Percentiles rank a stretch among this genome's conserved stretches.
Evolutionary conservation across 495 filamentous ascomycete genomes (phyloP).

Genomic region (Daldinia caldariorum): DNA sequence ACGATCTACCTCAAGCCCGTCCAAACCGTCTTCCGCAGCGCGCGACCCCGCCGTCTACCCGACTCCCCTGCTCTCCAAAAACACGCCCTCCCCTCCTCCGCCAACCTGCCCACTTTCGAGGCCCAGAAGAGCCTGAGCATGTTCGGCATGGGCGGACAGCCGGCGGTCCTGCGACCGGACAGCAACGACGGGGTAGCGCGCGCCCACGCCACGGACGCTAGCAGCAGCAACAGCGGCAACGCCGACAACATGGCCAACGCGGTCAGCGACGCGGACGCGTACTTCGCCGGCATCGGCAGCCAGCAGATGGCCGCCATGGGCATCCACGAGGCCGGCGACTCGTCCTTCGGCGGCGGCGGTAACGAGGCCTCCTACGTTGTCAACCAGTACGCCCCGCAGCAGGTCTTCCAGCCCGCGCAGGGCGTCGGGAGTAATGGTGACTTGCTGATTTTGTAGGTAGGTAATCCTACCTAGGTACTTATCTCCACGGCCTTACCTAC

Average conservation of each 20-base stretch:
- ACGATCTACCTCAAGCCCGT: constrained; percentile 98
- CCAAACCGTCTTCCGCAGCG: constrained; percentile 94
- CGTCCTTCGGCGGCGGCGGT: constrained; percentile 58
- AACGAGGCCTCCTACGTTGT: constrained; percentile 68
- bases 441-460: constrained; percentile 60
- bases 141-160: constrained; percentile 63
- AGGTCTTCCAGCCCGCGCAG: constrained; percentile 64
- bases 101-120: constrained; percentile 56
- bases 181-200: background rate
- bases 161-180: constrained; percentile 49
- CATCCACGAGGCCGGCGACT: constrained; percentile 60
- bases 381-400: constrained; percentile 72
- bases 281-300: constrained; percentile 78
- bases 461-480: background rate
- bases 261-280: constrained; percentile 82
- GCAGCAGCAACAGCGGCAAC: constrained; percentile 17
- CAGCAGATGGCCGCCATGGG: constrained; percentile 77
- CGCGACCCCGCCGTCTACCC: constrained; percentile 77
- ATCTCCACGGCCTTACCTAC: background rate
- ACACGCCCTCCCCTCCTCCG: constrained; percentile 60
- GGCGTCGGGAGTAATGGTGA: constrained; percentile 64
- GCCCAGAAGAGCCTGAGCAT: constrained; percentile 63
- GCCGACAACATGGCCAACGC: constrained; percentile 68
- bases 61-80: constrained; percentile 88
- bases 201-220: background rate